Evolutionary conservation across 495 filamentous ascomycete species (phyloP), one percentile per base, ranked within the genome.

Genomic region (Aspergillus ellipticus): DNA sequence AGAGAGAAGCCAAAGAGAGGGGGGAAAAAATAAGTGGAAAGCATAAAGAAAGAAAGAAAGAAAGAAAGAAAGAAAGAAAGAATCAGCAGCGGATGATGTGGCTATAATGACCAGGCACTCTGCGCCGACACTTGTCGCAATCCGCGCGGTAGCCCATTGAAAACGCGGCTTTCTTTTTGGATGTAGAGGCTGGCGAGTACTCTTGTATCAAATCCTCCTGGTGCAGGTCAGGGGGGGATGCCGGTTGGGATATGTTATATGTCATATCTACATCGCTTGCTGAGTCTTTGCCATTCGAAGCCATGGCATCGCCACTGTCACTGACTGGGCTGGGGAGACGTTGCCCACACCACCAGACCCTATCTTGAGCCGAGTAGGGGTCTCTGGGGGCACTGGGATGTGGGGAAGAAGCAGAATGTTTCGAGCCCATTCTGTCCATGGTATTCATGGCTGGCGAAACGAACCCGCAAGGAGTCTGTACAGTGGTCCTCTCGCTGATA

Each of bases 101-200:
- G 62, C 86, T 92, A 61, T 92, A 93, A 68, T 96, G 91, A 0
- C 91, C 90, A 0, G 90, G 90, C 26, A 93, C 86, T 68, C 84
- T 87, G 60, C 77, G 76, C 49, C 79, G 80, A 68, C 91, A 96
- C 72, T 93, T 93, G 51, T 92, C 89, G 70, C 91, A 96, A 68
- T 93, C 89, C 11, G 86, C 83, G 39, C 90, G 78, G 71, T 87
- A 94, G 17, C 91, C 91, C 85, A 96, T 92, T 57, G 83, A 85
- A 62, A 95, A 84, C 26, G 80, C 79, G 59, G 80, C 79, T 74
- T 83, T 77, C 52, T 64, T 82, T 6, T 46, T 58, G 41, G 45
- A 63, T 46, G 57, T 28, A 37, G 37, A 49, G 28, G 15, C 21
- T 15, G 39, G n/a, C 21, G 26, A 13, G 31, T 31, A 49, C 9